Percentiles rank a stretch among this genome's conserved stretches.
phyloP scores from a whole-genome alignment of 805 yeast species.

The Wickerhamiella occidentalis region DNA sequence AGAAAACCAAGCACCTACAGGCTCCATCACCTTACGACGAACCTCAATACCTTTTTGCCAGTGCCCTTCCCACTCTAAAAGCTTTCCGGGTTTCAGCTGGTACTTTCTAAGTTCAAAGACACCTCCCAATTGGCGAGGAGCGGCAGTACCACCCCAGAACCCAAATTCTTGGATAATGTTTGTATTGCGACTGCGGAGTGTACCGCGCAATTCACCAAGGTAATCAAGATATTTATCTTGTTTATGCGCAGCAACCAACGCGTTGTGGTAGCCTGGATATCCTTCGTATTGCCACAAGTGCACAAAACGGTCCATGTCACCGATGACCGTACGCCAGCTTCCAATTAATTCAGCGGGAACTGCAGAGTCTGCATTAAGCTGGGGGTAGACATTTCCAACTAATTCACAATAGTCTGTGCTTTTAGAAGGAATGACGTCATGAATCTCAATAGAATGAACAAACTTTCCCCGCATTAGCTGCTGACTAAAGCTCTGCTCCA shows the following conservation, averaged over 20 bases:
- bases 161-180: conserved; percentile 33
- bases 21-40: conserved; percentile 37
- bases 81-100: conserved; percentile 31
- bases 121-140: conserved; percentile 33
- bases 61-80: conserved; percentile 34
- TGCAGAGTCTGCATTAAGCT: conserved; percentile 25
- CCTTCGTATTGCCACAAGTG: conserved; percentile 36
- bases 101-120: conserved; percentile 33
- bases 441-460: conserved; percentile 32
- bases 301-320: conserved; percentile 32
- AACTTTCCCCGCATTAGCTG: conserved; percentile 32
- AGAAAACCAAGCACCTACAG: conserved; percentile 37
- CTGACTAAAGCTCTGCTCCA: conserved; percentile 28
- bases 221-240: conserved; percentile 25
- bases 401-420: conserved; percentile 29
- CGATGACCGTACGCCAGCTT: conserved; percentile 33
- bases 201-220: conserved; percentile 25
- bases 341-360: conserved; percentile 32
- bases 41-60: conserved; percentile 33
- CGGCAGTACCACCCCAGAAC: conserved; percentile 37
- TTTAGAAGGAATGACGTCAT: conserved; percentile 29
- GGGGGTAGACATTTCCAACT: conserved; percentile 27
- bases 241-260: conserved; percentile 27
- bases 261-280: conserved; percentile 31
- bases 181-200: conserved; percentile 27